These are phyloP conservation scores for Candida taoyuanica DNA, from an alignment of 805 yeast genomes.

Conservation along the genomic window DNA sequence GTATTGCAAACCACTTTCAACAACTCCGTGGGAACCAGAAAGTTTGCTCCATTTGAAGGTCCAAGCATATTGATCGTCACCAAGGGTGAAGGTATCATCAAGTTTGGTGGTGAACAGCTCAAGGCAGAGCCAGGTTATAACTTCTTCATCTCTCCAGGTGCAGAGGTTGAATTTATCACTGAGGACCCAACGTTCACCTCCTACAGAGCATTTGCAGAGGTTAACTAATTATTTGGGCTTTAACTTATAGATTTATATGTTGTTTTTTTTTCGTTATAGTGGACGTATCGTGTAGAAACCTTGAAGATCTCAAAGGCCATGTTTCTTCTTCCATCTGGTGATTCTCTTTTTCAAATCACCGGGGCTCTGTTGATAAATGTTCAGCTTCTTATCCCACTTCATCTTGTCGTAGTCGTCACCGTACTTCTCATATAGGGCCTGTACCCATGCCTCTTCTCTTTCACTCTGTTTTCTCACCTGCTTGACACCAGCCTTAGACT, in stretches of 20 bases:
- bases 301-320: too few species aligned
- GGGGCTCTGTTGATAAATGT: constrained; percentile 76
- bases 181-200: constrained; percentile 57
- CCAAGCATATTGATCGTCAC: constrained; percentile 87
- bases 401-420: constrained; percentile 86
- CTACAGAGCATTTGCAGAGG: constrained; percentile 89
- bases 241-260: background rate
- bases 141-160: constrained; percentile 78
- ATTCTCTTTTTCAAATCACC: constrained; percentile 78
- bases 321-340: constrained; percentile 57
- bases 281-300: background rate
- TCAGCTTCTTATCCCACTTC: constrained; percentile 88
- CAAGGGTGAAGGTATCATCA: constrained; percentile 67
- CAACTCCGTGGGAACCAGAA: constrained; percentile 45
- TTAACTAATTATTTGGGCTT: constrained; percentile 20
- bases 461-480: constrained; percentile 56
- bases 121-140: constrained; percentile 68
- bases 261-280: background rate
- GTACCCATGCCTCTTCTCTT: constrained; percentile 74
- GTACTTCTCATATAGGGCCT: constrained; percentile 59
- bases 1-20: constrained; percentile 79
- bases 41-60: constrained; percentile 63
- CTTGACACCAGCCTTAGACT: constrained; percentile 31
- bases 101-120: constrained; percentile 37
- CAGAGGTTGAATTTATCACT: constrained; percentile 56